Conservation (phyloP, 805 yeast genomes). For the Pichia sporocuriosa region DNA sequence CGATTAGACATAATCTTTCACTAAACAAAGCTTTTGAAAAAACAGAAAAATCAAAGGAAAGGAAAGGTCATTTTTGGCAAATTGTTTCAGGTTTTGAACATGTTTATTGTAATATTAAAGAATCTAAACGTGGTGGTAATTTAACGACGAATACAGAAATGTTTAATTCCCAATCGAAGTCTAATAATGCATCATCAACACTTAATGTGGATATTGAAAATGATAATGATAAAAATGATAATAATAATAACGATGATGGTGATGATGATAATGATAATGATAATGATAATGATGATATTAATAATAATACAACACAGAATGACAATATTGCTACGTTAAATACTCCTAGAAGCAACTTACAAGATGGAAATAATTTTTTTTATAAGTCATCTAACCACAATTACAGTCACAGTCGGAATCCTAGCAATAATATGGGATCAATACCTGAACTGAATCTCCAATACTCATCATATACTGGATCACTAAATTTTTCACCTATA, state of each 20-base stretch:
- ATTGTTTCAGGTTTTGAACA: slow-evolving; percentile 78
- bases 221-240: no score
- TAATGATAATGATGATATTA: no score
- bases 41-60: slow-evolving; percentile 84
- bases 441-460: slow-evolving; percentile 10
- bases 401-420: no score
- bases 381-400: no score
- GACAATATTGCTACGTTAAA: no score
- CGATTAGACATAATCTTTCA: slow-evolving; percentile 89
- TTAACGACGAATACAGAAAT: slow-evolving; percentile 4
- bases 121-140: slow-evolving; percentile 31
- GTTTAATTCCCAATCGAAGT: not conserved
- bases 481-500: slow-evolving; percentile 13
- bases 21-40: slow-evolving; percentile 89
- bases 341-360: no score
- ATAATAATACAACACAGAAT: no score
- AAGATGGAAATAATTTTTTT: no score
- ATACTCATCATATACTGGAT: slow-evolving; percentile 9
- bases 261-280: not conserved
- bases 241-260: not conserved
- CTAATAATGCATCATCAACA: not conserved
- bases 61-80: slow-evolving; percentile 91
- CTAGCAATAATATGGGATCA: slow-evolving; percentile 8
- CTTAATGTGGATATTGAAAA: no score
- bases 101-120: slow-evolving; percentile 63